Evolutionary conservation across 192 early-diverging fungal species (phyloP).

Genomic region (Entomortierella beljakovae): DNA sequence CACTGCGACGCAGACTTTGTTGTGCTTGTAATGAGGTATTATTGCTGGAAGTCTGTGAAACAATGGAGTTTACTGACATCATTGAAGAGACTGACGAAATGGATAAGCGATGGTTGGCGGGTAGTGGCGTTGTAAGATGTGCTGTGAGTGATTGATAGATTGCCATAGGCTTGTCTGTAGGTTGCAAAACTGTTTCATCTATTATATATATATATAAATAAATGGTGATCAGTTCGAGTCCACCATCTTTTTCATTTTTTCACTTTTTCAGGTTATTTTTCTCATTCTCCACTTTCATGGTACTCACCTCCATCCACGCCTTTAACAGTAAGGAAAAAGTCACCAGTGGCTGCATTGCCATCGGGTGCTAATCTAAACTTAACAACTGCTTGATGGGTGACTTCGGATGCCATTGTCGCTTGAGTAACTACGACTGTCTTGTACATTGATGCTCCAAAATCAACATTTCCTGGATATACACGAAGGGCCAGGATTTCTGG

Average conservation of each 20-base stretch:
- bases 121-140: constrained; percentile 63
- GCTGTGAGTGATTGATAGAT: constrained; percentile 64
- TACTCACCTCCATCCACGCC: constrained; percentile 62
- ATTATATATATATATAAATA: not conserved
- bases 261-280: not conserved
- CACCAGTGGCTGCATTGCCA: constrained; percentile 56
- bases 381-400: constrained; percentile 62
- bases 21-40: constrained; percentile 7
- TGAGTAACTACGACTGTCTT: constrained; percentile 64
- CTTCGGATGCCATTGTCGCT: constrained; percentile 58
- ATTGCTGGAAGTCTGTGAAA: constrained; percentile 17
- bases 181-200: constrained; percentile 62
- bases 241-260: not conserved
- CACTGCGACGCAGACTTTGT: constrained; percentile 22
- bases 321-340: constrained; percentile 66
- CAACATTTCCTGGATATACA: constrained; percentile 68
- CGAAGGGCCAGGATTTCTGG: constrained; percentile 59
- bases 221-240: not conserved
- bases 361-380: constrained; percentile 64
- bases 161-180: constrained; percentile 66
- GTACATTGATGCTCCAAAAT: constrained; percentile 63
- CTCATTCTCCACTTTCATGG: not conserved
- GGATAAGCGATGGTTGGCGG: constrained; percentile 57
- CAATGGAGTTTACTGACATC: constrained; percentile 41
- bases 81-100: constrained; percentile 59